Evolutionary conservation across 345 rosid genomes (phyloP).

Genomic region (Garcia nutans): DNA sequence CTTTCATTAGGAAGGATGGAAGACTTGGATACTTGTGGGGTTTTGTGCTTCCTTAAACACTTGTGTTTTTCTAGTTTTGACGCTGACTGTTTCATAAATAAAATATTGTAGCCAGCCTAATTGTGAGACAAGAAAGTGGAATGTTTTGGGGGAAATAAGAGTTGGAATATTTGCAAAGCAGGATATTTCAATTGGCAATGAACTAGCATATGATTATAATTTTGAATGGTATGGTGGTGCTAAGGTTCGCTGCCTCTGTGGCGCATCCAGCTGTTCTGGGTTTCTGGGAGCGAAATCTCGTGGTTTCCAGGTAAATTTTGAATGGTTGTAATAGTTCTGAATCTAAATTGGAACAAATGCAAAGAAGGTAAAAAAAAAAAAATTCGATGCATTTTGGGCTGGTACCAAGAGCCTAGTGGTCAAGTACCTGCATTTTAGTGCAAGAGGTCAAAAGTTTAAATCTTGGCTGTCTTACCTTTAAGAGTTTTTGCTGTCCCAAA

Average conservation of each 20-base stretch:
- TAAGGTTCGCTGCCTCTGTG: constrained; percentile 95
- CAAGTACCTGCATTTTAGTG: too few relatives aligned
- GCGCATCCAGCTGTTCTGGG: constrained; percentile 82
- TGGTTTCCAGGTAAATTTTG: constrained; percentile 76
- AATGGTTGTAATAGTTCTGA: not conserved
- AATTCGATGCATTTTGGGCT: not conserved
- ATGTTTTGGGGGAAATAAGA: constrained; percentile 81
- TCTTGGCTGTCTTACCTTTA: too few relatives aligned
- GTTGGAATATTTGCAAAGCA: constrained; percentile 96
- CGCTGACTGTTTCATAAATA: constrained; percentile 13
- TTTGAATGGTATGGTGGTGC: constrained; percentile 98
- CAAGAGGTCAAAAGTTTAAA: too few relatives aligned
- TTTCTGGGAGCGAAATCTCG: constrained; percentile 99
- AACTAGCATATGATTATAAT: constrained; percentile 83
- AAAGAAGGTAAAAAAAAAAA: not conserved
- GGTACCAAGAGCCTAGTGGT: too few relatives aligned
- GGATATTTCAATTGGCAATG: constrained; percentile 60
- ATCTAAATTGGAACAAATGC: not conserved
- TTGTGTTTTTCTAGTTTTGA: constrained; percentile 15
- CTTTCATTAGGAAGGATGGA: constrained; percentile 16
- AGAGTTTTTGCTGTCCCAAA: too few relatives aligned
- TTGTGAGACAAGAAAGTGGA: constrained; percentile 99
- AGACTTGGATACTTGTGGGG: not conserved
- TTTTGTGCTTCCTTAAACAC: not conserved
- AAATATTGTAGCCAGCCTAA: constrained; percentile 68